These are phyloP conservation scores for Aquilaria malaccensis DNA, from an alignment of 345 rosid species.

Conservation along the genomic window DNA sequence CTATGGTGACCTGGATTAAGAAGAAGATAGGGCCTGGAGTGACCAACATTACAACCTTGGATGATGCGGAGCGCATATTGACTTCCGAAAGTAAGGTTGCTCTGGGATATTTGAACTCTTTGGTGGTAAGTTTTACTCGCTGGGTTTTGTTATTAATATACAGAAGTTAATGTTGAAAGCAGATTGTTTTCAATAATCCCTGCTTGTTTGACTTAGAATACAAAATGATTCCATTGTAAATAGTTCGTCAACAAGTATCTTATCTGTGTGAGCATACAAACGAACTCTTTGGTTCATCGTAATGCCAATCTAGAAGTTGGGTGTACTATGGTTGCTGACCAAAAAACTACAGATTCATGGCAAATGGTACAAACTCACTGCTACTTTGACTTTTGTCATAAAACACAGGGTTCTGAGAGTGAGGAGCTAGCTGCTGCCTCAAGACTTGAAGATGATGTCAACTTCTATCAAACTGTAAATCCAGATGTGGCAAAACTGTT, in stretches of 20 bases:
- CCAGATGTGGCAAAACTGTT: constrained; percentile 93
- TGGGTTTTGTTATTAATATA: too few species aligned
- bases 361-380: too few species aligned
- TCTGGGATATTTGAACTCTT: constrained; percentile 78
- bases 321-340: too few species aligned
- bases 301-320: too few species aligned
- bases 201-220: too few species aligned
- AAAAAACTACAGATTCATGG: too few species aligned
- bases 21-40: constrained; percentile 94
- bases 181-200: too few species aligned
- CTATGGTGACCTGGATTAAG: constrained; percentile 88
- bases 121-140: constrained; percentile 51
- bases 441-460: constrained; percentile 83
- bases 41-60: constrained; percentile 63
- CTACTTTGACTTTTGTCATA: neutral
- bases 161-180: too few species aligned
- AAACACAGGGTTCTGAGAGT: constrained; percentile 64
- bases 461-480: constrained; percentile 81
- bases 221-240: too few species aligned
- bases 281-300: too few species aligned
- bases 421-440: constrained; percentile 86
- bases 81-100: constrained; percentile 73
- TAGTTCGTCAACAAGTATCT: too few species aligned
- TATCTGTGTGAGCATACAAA: too few species aligned
- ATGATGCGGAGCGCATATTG: constrained; percentile 78